Base-by-base conservation (phyloP, 495 filamentous ascomycete species). In the Lindgomyces ingoldianus region DNA sequence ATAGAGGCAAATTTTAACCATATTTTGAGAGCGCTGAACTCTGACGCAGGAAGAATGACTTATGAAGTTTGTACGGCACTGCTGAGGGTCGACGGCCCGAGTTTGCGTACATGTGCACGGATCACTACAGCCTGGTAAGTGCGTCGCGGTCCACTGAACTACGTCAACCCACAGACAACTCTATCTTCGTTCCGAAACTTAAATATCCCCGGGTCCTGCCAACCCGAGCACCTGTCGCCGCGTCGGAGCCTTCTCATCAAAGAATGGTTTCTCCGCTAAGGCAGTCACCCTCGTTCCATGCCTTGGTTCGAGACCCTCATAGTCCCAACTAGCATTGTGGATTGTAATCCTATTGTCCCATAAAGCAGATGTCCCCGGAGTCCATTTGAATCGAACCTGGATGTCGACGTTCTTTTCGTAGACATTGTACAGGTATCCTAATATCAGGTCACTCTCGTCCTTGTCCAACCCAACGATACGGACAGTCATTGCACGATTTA, bases 261-360 rank as follows among this genome's bases (percentile, higher is more conserved):
- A 89, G 48, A 80, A 83, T 0, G 86, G 86, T 72, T 81, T 84
- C 77, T 89, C 87, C 16, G 84, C 87, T n/a, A 89, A 73, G 9
- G 83, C 76, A 0, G 87, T 89, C 16, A 89, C 86, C 27, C 87
- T 79, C 10, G 82, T 82, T 24, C 85, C 85, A 70, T 88, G 85
- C 42, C 85, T 77, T 0, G 85, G 84, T 70, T 88, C 75, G 10
- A 76, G 78, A 14, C 83, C 85, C 33, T 83, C 84, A 72, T 87
- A 88, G 60, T 88, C 86, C 84, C 85, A 88, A 68, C 80, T 84
- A 0, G 84, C 85, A 60, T 85, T 87, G 65, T 89, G 85, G 26
- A 88, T 87, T 0, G 85, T 87, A 45, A 88, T 85, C 45, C 86
- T 74, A 66, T 88, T 87, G 73, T 88, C 84, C 85, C 85, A 88